Base-by-base conservation (phyloP, 2,329 filamentous ascomycete species). In the Pseudofabraea citricarpa region DNA sequence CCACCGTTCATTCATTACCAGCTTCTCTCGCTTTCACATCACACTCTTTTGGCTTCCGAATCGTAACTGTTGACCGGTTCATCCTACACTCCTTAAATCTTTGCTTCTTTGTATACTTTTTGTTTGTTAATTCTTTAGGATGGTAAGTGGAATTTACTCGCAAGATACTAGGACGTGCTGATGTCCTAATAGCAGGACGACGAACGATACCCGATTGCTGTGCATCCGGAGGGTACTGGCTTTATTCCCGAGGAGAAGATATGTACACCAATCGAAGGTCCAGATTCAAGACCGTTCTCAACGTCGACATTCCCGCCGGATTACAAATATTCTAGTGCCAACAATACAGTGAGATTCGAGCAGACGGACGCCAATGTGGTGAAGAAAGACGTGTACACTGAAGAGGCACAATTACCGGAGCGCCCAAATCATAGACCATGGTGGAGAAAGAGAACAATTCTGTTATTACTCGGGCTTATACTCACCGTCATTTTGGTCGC, bases 251-350 rank as follows among this genome's bases (percentile, higher is more conserved):
- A 37, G 18, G 35, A 37, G 19, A 37, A 37, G 19, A 37, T 37
- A 37, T 20, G 16, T 12, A 37, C 35, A 13, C 35, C 35, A 37
- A 22, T 12, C 18, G n/a, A 31, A 15, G 16, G 13, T n/a, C 27
- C 27, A 5, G 9, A 6, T 15, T 6, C 10, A n/a, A 15, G 27
- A 5, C 6, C 35, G 4, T 19, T n/a, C 3, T n/a, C 18, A 22
- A 20, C 15, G 9, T n/a, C 18, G n/a, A 8, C 18, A 8, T 37
- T 20, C n/a, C 35, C 35, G 15, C 35, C 35, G 13, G 35, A 37
- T 22, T 37, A 37, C 10, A 37, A 37, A 20, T n/a, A n/a, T n/a
- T n/a, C n/a, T n/a, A 37, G 18, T n/a, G 35, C 35, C 9, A 37
- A 21, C 21, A 6, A 21, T 8, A 21, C 18, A 3, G 9, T 12